Evolutionary conservation across 2,329 filamentous ascomycete species (phyloP).

Genomic region (Proliferodiscus dingleyae): DNA sequence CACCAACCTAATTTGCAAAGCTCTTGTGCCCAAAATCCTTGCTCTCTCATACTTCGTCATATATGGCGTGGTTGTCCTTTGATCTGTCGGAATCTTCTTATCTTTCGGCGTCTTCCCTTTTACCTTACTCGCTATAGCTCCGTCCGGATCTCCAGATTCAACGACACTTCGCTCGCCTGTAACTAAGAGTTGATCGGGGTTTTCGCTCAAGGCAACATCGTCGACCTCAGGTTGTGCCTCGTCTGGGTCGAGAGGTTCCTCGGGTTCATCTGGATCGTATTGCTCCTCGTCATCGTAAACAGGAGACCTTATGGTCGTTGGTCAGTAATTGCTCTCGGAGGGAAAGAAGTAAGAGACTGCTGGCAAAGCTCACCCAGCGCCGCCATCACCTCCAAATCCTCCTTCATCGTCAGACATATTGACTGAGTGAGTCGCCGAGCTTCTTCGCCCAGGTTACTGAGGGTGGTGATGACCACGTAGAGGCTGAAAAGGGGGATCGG

Average conservation of each 20-base stretch:
- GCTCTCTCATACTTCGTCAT: constrained; percentile 99
- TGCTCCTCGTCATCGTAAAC: constrained; percentile 65
- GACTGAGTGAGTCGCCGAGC: constrained; percentile 1
- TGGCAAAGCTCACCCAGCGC: constrained; percentile 43
- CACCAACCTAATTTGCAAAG: constrained; percentile 86
- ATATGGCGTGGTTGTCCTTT: constrained; percentile 90
- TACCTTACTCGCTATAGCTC: constrained; percentile 50
- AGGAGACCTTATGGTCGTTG: constrained; percentile 1
- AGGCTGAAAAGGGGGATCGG: constrained; percentile 4
- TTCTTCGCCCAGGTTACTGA: neutral
- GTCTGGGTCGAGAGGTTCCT: constrained; percentile 51
- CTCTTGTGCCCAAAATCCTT: constrained; percentile 86
- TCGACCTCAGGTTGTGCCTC: constrained; percentile 48
- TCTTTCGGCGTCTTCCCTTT: constrained; percentile 59
- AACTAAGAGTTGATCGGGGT: constrained; percentile 42
- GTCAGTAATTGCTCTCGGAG: neutral
- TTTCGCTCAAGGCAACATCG: constrained; percentile 50
- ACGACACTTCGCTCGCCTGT: constrained; percentile 41
- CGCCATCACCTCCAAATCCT: constrained; percentile 43
- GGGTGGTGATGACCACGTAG: neutral
- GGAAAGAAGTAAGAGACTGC: constrained; percentile 5
- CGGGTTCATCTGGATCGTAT: constrained; percentile 51
- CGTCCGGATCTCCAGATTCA: constrained; percentile 53
- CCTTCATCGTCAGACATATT: constrained; percentile 65
- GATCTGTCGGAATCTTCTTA: constrained; percentile 86